Evolutionary conservation across 768 basidiomycete genomes (phyloP).

Genomic region (Hirschioporus abietinus): DNA sequence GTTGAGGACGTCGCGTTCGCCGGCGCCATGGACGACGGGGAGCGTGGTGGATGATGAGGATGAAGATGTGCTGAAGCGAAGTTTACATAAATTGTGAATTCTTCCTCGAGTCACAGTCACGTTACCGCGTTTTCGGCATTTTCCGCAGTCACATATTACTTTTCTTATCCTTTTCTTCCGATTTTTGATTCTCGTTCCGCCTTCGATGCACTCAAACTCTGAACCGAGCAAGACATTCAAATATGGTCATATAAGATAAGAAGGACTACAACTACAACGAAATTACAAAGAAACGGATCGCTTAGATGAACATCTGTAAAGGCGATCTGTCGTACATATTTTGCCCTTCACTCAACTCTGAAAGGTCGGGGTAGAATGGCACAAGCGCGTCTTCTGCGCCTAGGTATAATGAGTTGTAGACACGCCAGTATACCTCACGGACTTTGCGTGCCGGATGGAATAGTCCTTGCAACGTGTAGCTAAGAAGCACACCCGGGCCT

Average conservation of each 20-base stretch:
- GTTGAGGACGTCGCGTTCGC: not conserved
- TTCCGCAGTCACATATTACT: not conserved
- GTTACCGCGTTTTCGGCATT: not conserved
- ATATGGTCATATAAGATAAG: not conserved
- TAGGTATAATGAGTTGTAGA: conserved; percentile 92
- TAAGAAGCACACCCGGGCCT: conserved; percentile 87
- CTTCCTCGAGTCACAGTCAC: not conserved
- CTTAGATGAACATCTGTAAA: conserved; percentile 74
- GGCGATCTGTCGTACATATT: conserved; percentile 85
- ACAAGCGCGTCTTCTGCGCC: conserved; percentile 90
- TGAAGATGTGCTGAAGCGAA: not conserved
- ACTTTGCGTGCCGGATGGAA: conserved; percentile 98
- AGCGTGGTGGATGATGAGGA: conserved; percentile 2
- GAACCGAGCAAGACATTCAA: not conserved
- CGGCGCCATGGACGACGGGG: not conserved
- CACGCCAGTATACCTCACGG: conserved; percentile 95
- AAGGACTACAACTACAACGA: not conserved
- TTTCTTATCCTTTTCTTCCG: not conserved
- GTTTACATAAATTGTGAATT: not conserved
- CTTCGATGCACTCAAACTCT: not conserved
- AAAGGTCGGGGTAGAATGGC: conserved; percentile 89
- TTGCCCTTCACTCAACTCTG: conserved; percentile 86
- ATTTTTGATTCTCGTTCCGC: not conserved
- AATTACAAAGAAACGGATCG: not conserved
- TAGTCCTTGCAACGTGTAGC: conserved; percentile 89